Evolutionary conservation across 2,329 filamentous ascomycete genomes (phyloP), one percentile per base, ranked within the genome.

Genomic region (Fonsecaea erecta): DNA sequence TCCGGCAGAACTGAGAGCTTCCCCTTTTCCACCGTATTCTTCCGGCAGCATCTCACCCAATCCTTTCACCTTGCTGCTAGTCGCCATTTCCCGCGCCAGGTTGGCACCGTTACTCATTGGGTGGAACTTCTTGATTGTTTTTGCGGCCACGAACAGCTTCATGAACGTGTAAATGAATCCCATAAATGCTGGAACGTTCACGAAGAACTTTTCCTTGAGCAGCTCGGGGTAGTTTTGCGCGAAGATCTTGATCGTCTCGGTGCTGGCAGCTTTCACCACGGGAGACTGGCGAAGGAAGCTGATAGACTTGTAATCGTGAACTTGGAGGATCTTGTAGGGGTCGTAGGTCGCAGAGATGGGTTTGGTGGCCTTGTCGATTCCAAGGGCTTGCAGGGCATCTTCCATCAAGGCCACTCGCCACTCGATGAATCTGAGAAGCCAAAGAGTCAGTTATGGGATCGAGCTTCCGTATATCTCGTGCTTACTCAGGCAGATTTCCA

Each of bases 331-430:
- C 78, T 94, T 91, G 80, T 97, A 96, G 0, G 90, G 91, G 74
- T 97, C 94, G 35, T 82, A 81, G 68, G 87, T 89, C 63, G 92
- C 88, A 1, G 90, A 88, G 73, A 93, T 92, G 48, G 86, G 85
- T 70, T 84, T 80, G 8, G 87, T 92, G 58, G 91, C 91, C 28
- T 85, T 82, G 21, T 84, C 75, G 68, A 97, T 84, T 69, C 88
- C 83, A 61, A 97, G 87, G 68, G 91, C 88, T 68, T 87, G 84
- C 52, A 97, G 82, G 2, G 91, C 90, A 54, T 92, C 83, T 77
- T 97, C 93, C 93, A 97, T 96, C 63, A 97, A 85, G 12, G 90
- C 92, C 51, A 93, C 88, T 64, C 94, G 90, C 93, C 93, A 97
- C 71, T 88, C 86, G 74, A 97, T 85, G 80, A 97, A 97, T 56